Base-by-base conservation (phyloP, 202 grass and related monocot genomes). In the Panicum hallii region DNA sequence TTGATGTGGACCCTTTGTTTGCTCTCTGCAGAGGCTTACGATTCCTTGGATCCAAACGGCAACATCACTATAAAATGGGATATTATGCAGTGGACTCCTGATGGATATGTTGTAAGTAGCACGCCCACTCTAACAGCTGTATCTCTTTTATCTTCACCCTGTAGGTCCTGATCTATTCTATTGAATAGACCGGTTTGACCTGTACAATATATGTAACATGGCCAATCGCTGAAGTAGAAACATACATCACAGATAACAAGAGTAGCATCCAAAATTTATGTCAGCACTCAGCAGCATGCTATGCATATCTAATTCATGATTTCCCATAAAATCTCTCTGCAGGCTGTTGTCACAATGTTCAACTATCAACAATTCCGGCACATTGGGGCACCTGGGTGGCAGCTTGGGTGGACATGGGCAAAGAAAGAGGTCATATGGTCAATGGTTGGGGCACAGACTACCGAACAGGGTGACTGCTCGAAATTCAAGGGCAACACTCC, bases 21-120 rank as follows among this genome's bases (percentile, higher is more conserved):
- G 11, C 40, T 79, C 46, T 79, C 63, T 67, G 80, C 91, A 99
- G 96, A 92, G 77, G 96, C 96, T 60, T 99, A 92, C 86, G 96
- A 98, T 89, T 88, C 96, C 3, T 84, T 98, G 53, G 96, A 98
- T 86, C 96, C 96, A 12, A 93, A 88, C 22, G 93, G 96, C 23
- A 95, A 98, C 86, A 98, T 98, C 79, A 99, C 93, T n/a, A 96
- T 99, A 84, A 99, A 99, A 70, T 99, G 96, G 96, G 96, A 99
- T 86, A 3, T 99, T 42, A 94, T 95, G 87, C 84, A 89, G 61
- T 99, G 96, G 96, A 99, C 93, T 91, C 88, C 89, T 56, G 89
- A 90, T 58, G 89, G 89, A 23, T 90, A 90, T 63, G 85, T 90
- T 11, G 89, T 90, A 90, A 90, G 89, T 90, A 84, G 13, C 64